These are phyloP conservation scores for Diophrys appendiculata DNA, from an alignment of 73 alveolate species.

Conservation along the genomic window DNA sequence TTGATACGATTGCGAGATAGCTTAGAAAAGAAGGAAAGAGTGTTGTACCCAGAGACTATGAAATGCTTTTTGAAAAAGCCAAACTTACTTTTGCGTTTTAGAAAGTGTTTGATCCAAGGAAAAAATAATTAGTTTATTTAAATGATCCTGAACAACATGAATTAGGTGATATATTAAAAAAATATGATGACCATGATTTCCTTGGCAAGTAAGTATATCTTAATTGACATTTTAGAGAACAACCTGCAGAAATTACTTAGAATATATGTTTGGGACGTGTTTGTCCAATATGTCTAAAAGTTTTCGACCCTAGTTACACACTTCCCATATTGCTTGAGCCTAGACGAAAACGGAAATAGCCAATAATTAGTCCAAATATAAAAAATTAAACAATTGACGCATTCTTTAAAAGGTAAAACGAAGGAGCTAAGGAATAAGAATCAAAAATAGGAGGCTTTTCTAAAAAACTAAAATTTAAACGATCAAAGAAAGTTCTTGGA, in stretches of 20 bases:
- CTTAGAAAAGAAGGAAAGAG: slow-evolving; percentile 39
- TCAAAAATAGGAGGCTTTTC: no score
- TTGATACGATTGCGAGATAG: slow-evolving; percentile 21
- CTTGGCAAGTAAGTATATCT: no score
- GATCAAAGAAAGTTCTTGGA: no score
- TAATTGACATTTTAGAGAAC: no score
- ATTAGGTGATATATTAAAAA: background rate
- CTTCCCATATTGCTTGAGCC: background rate
- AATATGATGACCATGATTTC: slow-evolving; percentile 18
- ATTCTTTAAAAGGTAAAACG: no score
- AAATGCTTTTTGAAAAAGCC: slow-evolving; percentile 85
- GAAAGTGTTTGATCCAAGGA: slow-evolving; percentile 86
- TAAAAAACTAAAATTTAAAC: no score
- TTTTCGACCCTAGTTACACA: background rate
- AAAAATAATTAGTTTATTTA: slow-evolving; percentile 70
- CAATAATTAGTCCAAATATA: no score
- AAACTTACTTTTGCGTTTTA: slow-evolving; percentile 83
- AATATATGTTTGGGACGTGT: background rate
- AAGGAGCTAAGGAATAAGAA: no score
- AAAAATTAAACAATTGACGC: no score
- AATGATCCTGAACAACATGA: slow-evolving; percentile 55
- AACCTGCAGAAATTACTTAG: background rate
- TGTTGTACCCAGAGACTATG: slow-evolving; percentile 76
- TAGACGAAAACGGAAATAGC: background rate
- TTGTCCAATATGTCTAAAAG: background rate